Conservation (phyloP, 805 yeast genomes). For the Hagleromyces aurorensis region DNA sequence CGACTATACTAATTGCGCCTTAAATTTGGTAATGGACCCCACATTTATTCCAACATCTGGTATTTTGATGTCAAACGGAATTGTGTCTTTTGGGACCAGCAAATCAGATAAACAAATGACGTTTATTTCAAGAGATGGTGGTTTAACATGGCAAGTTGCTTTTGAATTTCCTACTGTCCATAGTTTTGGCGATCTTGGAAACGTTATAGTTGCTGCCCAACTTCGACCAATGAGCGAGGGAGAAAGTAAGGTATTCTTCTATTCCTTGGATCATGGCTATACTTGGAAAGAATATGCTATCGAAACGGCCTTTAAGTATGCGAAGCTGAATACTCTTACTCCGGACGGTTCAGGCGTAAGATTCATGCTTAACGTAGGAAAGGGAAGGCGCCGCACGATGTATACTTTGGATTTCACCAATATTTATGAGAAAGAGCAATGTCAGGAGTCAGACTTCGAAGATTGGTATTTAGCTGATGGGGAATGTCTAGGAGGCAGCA, state of each 20-base stretch:
- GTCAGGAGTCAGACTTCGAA: slow-evolving; percentile 52
- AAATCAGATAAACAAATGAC: slow-evolving; percentile 31
- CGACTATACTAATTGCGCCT: slow-evolving; percentile 41
- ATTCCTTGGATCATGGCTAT: slow-evolving; percentile 66
- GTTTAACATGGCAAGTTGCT: slow-evolving; percentile 58
- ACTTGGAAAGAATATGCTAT: slow-evolving; percentile 51
- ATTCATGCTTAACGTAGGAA: slow-evolving; percentile 41
- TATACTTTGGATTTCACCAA: slow-evolving; percentile 46
- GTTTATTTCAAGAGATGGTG: slow-evolving; percentile 69
- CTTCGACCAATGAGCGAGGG: slow-evolving; percentile 30
- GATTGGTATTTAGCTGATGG: slow-evolving; percentile 38
- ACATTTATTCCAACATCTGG: slow-evolving; percentile 50
- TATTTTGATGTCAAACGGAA: slow-evolving; percentile 25
- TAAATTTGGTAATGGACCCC: slow-evolving; percentile 35
- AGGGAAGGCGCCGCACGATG: slow-evolving; percentile 13
- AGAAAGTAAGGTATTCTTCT: slow-evolving; percentile 34
- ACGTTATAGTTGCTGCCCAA: slow-evolving; percentile 58
- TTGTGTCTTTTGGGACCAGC: slow-evolving; percentile 11
- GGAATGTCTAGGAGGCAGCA: slow-evolving; percentile 61
- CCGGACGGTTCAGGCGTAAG: slow-evolving; percentile 62
- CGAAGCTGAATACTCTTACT: slow-evolving; percentile 41
- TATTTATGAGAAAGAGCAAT: slow-evolving; percentile 41
- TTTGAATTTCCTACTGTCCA: slow-evolving; percentile 45
- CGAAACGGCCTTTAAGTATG: slow-evolving; percentile 36
- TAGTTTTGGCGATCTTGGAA: slow-evolving; percentile 73